Evolutionary conservation across 2,329 filamentous ascomycete species (phyloP).

Genomic region (Talaromyces sp.): DNA sequence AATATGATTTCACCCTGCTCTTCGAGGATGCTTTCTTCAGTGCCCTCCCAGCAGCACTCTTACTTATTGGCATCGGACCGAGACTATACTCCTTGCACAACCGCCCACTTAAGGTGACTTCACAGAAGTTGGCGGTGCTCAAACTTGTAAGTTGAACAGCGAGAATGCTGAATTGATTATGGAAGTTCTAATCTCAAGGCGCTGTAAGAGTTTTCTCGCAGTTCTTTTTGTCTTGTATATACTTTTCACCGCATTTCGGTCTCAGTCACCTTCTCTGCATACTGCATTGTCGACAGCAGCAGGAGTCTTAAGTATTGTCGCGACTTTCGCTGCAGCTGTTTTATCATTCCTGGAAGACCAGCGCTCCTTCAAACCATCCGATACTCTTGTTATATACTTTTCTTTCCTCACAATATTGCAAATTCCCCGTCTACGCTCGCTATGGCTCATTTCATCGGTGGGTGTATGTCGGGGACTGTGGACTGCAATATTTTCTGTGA

Average conservation of each 20-base stretch:
- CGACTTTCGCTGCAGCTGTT: constrained; percentile 24
- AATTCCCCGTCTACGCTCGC: constrained; percentile 38
- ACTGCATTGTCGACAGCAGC: constrained; percentile 1
- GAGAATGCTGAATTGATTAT: background rate
- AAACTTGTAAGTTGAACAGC: constrained; percentile 21
- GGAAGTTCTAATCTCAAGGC: background rate
- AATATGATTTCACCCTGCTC: constrained; percentile 45
- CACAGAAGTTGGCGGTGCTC: background rate
- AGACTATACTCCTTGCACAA: background rate
- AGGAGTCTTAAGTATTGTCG: background rate
- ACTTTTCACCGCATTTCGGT: constrained; percentile 36
- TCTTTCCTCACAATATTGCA: constrained; percentile 40
- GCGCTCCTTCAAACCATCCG: constrained; percentile 26
- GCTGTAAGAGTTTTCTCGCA: constrained; percentile 22
- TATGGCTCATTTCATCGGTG: constrained; percentile 28
- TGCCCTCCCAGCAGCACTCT: constrained; percentile 34
- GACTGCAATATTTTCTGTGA: constrained; percentile 37
- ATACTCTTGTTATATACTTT: constrained; percentile 38
- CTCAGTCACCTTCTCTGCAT: constrained; percentile 14
- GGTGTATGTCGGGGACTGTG: background rate
- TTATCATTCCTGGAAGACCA: constrained; percentile 28
- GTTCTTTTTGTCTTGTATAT: constrained; percentile 35
- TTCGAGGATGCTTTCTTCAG: constrained; percentile 44
- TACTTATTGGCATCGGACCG: constrained; percentile 36
- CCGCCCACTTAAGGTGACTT: constrained; percentile 22